A percentile compares a stretch with the other conserved stretches of the same genome.
phyloP scores from a whole-genome alignment of 306 rosid genomes.

The Sphenostylis stenocarpa region DNA sequence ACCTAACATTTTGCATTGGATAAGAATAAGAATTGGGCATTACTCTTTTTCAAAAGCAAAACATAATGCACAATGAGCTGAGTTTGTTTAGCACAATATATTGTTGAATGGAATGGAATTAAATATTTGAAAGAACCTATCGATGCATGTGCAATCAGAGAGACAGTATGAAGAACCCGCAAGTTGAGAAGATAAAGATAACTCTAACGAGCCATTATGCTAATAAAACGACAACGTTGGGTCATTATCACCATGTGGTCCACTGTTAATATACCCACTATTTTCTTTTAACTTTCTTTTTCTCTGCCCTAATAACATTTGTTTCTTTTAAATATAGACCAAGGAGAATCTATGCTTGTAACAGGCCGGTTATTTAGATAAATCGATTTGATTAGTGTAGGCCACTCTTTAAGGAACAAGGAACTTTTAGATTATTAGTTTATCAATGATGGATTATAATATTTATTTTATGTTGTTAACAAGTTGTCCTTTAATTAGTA shows the following conservation, averaged over 20 bases:
- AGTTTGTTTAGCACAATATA: background rate
- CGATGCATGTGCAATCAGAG: conserved; percentile 21
- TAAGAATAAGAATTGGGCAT: background rate
- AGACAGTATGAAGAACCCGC: background rate
- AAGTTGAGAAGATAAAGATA: conserved; percentile 39
- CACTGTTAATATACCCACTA: conserved; percentile 29
- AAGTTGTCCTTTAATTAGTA: conserved; percentile 34
- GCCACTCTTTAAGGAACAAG: conserved; percentile 41
- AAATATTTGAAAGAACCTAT: background rate
- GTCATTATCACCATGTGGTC: conserved; percentile 54
- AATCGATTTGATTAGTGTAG: conserved; percentile 27
- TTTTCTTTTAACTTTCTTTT: conserved; percentile 28
- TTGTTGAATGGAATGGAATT: background rate
- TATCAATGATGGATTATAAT: conserved; percentile 15
- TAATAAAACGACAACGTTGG: conserved; percentile 42
- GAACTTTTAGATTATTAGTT: conserved; percentile 18
- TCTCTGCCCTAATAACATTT: conserved; percentile 24
- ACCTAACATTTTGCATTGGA: background rate
- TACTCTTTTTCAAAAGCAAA: background rate
- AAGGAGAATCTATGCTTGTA: conserved; percentile 47
- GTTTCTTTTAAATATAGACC: conserved; percentile 16
- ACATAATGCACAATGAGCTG: background rate
- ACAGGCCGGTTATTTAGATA: conserved; percentile 30
- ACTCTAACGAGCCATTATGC: conserved; percentile 8
- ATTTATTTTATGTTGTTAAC: conserved; percentile 22